Conservation (phyloP, 2,329 filamentous ascomycete genomes). For the Nothomitra cinnamomea region DNA sequence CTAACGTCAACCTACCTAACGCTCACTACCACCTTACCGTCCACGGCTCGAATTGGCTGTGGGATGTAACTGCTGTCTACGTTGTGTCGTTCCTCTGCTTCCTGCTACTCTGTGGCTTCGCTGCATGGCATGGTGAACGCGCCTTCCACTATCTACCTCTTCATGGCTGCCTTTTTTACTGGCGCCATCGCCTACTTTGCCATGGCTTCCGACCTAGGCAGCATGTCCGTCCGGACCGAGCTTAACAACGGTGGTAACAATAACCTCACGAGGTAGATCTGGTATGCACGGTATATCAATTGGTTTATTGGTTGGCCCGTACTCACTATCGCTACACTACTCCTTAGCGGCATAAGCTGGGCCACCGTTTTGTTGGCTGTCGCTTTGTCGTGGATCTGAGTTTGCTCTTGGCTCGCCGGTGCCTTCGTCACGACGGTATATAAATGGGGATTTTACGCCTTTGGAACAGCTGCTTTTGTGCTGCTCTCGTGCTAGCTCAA, state of each 20-base stretch:
- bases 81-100: conserved; percentile 21
- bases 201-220: conserved; percentile 35
- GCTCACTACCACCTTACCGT: conserved; percentile 22
- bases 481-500: conserved; percentile 30
- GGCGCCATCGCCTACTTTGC: conserved; percentile 35
- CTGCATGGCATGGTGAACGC: conserved; percentile 23
- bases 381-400: conserved; percentile 32
- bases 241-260: conserved; percentile 8
- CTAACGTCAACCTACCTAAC: conserved; percentile 28
- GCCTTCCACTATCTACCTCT: conserved; percentile 42
- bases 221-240: conserved; percentile 21
- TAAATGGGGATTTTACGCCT: conserved; percentile 41
- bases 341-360: conserved; percentile 37
- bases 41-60: conserved; percentile 38
- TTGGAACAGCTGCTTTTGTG: conserved; percentile 31
- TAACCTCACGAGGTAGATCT: conserved; percentile 30
- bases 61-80: conserved; percentile 35
- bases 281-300: conserved; percentile 38
- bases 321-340: conserved; percentile 21
- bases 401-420: conserved; percentile 32
- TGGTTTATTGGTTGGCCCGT: conserved; percentile 26
- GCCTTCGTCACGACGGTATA: conserved; percentile 33
- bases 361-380: conserved; percentile 36
- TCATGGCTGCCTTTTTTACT: conserved; percentile 31
- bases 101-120: not conserved